These are phyloP conservation scores for Coniochaeta hoffmannii DNA, from an alignment of 2,329 filamentous ascomycete species.

Conservation along the genomic window DNA sequence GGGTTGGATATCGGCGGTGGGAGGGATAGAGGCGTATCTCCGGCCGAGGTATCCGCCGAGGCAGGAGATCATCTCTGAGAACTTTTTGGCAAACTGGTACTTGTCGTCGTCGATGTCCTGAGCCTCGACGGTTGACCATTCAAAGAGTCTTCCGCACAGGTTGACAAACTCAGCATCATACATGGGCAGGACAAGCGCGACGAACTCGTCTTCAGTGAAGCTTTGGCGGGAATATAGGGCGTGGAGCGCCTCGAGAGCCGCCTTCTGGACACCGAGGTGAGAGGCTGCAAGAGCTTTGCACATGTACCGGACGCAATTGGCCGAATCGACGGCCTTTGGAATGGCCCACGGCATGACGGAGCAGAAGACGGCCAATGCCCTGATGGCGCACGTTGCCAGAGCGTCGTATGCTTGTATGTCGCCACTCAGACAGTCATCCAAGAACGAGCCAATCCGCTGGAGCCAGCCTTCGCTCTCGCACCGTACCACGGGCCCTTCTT, in stretches of 20 bases:
- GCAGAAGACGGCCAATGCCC: constrained; percentile 68
- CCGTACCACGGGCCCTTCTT: constrained; percentile 61
- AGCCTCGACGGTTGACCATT: constrained; percentile 72
- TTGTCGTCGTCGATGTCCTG: constrained; percentile 85
- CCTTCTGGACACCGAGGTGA: constrained; percentile 69
- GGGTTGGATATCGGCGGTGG: constrained; percentile 57
- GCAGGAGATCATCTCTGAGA: constrained; percentile 87
- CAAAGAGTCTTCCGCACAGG: constrained; percentile 66
- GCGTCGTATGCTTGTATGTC: constrained; percentile 58
- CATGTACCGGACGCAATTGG: constrained; percentile 62
- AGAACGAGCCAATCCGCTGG: constrained; percentile 63
- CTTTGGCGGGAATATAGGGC: constrained; percentile 69
- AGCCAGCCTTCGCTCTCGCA: constrained; percentile 84
- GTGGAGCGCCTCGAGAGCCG: constrained; percentile 76
- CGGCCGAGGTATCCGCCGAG: constrained; percentile 78
- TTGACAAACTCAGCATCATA: constrained; percentile 65
- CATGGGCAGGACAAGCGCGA: constrained; percentile 70
- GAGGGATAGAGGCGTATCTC: constrained; percentile 59
- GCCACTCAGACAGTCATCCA: constrained; percentile 64
- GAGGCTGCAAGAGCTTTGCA: constrained; percentile 63
- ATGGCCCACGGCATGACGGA: constrained; percentile 84
- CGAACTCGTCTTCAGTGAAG: constrained; percentile 71
- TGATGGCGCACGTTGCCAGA: constrained; percentile 63
- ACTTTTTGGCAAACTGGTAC: constrained; percentile 87
- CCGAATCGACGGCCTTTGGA: constrained; percentile 68